Conservation (phyloP, 225 moss, liverwort and hornwort species). For the Sphagnum contortum region DNA sequence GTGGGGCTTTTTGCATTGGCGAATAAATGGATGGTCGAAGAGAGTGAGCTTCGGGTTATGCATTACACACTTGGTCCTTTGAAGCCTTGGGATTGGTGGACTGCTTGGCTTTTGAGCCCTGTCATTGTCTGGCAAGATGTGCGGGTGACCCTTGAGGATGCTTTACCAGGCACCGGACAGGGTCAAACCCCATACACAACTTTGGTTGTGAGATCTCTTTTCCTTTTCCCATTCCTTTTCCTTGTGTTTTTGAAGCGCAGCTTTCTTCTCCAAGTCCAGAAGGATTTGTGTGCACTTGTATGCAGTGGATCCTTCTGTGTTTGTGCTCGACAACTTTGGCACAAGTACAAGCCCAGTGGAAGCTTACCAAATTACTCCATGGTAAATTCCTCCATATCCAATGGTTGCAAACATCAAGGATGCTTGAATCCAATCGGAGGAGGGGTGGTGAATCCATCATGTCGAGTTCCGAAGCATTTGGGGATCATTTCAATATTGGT, state of each 20-base stretch:
- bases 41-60: conserved; percentile 68
- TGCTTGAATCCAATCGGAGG: conserved; percentile 23
- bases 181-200: conserved; percentile 62
- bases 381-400: conserved; percentile 13
- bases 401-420: conserved; percentile 32
- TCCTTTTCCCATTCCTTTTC: conserved; percentile 56
- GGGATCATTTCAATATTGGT: conserved; percentile 27
- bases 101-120: conserved; percentile 85
- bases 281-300: conserved; percentile 59
- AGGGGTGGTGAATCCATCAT: conserved; percentile 13
- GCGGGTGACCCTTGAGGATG: conserved; percentile 66
- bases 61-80: conserved; percentile 93
- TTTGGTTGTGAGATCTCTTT: conserved; percentile 54
- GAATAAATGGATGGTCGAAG: conserved; percentile 99
- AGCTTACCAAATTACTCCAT: conserved; percentile 59
- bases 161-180: conserved; percentile 62
- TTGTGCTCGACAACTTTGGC: conserved; percentile 77
- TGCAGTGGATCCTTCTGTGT: conserved; percentile 70
- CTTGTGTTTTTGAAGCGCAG: conserved; percentile 54
- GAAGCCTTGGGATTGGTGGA: conserved; percentile 99
- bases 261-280: conserved; percentile 65
- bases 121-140: conserved; percentile 88
- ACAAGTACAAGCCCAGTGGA: conserved; percentile 64
- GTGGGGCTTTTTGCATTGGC: conserved; percentile 84
- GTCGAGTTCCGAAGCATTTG: conserved; percentile 40